These are phyloP conservation scores for Naganishia sp. DNA, from an alignment of 1,284 basidiomycete species.

Conservation along the genomic window DNA sequence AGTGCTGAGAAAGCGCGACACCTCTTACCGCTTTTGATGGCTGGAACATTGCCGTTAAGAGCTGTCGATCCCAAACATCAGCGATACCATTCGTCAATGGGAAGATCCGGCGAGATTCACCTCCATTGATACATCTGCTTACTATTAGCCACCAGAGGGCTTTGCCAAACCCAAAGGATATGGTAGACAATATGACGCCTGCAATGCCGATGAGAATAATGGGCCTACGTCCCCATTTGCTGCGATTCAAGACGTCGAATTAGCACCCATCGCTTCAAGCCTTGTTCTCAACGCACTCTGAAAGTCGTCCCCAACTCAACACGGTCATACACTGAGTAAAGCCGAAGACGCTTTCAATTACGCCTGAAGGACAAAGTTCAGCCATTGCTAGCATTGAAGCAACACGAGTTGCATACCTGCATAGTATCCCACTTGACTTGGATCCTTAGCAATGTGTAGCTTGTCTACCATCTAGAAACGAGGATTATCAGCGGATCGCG, in stretches of 20 bases:
- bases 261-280: no score
- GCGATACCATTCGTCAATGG: not conserved
- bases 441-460: conserved; percentile 26
- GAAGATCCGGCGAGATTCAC: not conserved
- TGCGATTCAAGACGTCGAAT: not conserved
- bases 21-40: conserved; percentile 32
- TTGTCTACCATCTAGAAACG: conserved; percentile 19
- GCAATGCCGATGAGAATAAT: conserved; percentile 18
- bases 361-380: not conserved
- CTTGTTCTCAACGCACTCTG: conserved; percentile 10
- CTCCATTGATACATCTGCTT: conserved; percentile 23
- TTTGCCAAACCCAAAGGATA: conserved; percentile 26
- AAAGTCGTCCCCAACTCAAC: conserved; percentile 24
- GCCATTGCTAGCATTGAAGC: not conserved
- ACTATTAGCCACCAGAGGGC: conserved; percentile 15
- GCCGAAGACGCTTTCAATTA: conserved; percentile 24
- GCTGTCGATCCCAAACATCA: not conserved
- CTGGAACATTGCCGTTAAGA: conserved; percentile 35
- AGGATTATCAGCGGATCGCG: not conserved
- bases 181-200: conserved; percentile 18
- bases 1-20: not conserved
- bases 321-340: conserved; percentile 28
- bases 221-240: conserved; percentile 27
- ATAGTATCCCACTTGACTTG: conserved; percentile 29
- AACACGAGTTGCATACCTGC: conserved; percentile 7